Evolutionary conservation across 2,329 filamentous ascomycete species (phyloP).

Genomic region (Byssochlamys sp.): DNA sequence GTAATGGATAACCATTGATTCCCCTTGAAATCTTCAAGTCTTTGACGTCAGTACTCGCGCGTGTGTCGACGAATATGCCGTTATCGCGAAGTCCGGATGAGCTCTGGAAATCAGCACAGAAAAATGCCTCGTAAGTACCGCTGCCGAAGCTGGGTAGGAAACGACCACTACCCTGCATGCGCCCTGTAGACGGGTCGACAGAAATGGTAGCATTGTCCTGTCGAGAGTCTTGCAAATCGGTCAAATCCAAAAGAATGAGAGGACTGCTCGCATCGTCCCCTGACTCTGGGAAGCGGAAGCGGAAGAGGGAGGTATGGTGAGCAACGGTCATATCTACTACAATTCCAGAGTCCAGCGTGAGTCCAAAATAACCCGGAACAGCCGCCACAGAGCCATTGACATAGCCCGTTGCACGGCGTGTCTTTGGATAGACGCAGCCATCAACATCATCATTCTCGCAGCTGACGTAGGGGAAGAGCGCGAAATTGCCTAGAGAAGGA

Average conservation of each 20-base stretch:
- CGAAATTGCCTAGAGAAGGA: conserved; percentile 63
- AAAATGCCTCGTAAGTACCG: conserved; percentile 51
- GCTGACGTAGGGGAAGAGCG: conserved; percentile 56
- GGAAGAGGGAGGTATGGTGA: conserved; percentile 55
- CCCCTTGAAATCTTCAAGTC: conserved; percentile 45
- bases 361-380: conserved; percentile 55
- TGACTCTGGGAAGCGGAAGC: conserved; percentile 50
- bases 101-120: conserved; percentile 59
- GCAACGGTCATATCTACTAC: conserved; percentile 57
- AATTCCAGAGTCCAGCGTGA: conserved; percentile 50
- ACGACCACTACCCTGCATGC: conserved; percentile 52
- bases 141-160: conserved; percentile 58
- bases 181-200: conserved; percentile 48
- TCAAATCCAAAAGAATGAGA: conserved; percentile 55
- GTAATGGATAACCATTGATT: conserved; percentile 50
- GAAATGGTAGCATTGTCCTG: conserved; percentile 50
- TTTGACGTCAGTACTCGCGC: conserved; percentile 46
- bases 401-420: conserved; percentile 40
- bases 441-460: conserved; percentile 54
- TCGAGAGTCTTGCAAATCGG: conserved; percentile 53
- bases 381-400: conserved; percentile 46
- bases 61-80: conserved; percentile 55
- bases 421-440: conserved; percentile 52
- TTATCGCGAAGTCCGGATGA: conserved; percentile 44
- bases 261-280: conserved; percentile 32